These are phyloP conservation scores for Dendrostoma leiphaemia DNA, from an alignment of 2,329 filamentous ascomycete species.

Conservation along the genomic window DNA sequence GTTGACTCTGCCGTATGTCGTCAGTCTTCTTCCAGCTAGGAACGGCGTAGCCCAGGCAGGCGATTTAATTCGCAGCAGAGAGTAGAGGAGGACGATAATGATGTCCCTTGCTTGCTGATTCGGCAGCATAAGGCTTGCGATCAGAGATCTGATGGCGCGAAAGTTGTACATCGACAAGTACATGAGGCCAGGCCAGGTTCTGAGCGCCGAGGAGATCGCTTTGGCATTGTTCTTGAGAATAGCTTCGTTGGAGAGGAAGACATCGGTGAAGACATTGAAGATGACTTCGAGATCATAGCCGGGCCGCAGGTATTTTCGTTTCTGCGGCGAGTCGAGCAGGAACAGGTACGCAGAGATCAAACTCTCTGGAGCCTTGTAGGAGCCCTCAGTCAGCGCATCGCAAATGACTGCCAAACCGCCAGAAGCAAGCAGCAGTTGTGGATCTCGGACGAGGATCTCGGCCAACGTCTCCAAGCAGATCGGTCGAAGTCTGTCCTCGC, in stretches of 20 bases:
- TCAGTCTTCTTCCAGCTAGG: slow-evolving; percentile 84
- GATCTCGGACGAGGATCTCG: slow-evolving; percentile 86
- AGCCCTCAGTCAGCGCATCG: slow-evolving; percentile 87
- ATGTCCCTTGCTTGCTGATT: slow-evolving; percentile 64
- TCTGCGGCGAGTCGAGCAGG: slow-evolving; percentile 79
- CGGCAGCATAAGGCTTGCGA: slow-evolving; percentile 61
- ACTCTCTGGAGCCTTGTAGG: slow-evolving; percentile 89
- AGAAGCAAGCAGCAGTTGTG: slow-evolving; percentile 74
- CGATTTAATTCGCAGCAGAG: slow-evolving; percentile 80
- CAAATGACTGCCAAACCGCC: slow-evolving; percentile 84
- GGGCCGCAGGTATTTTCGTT: slow-evolving; percentile 77
- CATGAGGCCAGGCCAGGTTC: slow-evolving; percentile 91
- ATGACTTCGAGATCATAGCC: slow-evolving; percentile 87
- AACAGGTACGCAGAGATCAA: slow-evolving; percentile 85
- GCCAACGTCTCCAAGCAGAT: slow-evolving; percentile 93
- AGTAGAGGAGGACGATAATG: slow-evolving; percentile 83
- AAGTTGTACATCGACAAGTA: slow-evolving; percentile 86
- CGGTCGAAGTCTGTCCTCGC: slow-evolving; percentile 79
- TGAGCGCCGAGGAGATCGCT: slow-evolving; percentile 87
- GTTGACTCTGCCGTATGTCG: slow-evolving; percentile 92
- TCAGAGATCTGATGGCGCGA: slow-evolving; percentile 76
- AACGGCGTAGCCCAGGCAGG: slow-evolving; percentile 95
- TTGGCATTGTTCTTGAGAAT: slow-evolving; percentile 82
- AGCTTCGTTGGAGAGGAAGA: slow-evolving; percentile 57
- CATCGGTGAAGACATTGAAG: slow-evolving; percentile 92